phyloP scores from a whole-genome alignment of 306 rosid species.

The Begonia fuchsioides region DNA sequence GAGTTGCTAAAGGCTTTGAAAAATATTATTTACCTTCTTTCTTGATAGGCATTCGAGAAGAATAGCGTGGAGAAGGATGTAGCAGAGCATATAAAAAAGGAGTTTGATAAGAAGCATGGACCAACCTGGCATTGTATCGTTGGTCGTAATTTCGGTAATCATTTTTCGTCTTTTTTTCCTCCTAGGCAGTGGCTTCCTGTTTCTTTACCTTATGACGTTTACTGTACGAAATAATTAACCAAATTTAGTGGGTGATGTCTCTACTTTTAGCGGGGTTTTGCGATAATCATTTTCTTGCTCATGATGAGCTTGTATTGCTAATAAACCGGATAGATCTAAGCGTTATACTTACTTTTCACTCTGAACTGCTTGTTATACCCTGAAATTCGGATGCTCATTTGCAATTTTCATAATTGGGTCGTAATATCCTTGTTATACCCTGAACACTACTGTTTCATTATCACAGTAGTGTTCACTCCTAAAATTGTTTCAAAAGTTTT shows the following conservation, averaged over 20 bases:
- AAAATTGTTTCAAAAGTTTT: too few relatives aligned
- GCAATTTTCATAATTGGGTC: background rate
- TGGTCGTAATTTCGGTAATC: conserved; percentile 85
- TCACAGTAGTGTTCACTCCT: too few relatives aligned
- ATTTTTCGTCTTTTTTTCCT: conserved; percentile 3
- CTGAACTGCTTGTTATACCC: background rate
- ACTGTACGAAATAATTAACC: background rate
- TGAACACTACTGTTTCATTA: too few relatives aligned
- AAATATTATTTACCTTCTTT: background rate
- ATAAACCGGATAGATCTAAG: background rate
- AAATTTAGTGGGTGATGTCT: background rate
- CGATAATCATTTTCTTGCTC: background rate
- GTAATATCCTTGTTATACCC: too few relatives aligned
- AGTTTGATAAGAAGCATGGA: conserved; percentile 76
- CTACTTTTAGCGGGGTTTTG: background rate
- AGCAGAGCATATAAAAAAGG: conserved; percentile 86
- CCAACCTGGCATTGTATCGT: conserved; percentile 99
- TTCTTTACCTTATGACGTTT: background rate
- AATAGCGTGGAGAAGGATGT: conserved; percentile 77
- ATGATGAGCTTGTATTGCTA: background rate
- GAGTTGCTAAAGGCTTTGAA: background rate
- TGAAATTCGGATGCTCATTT: background rate
- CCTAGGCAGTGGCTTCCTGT: background rate
- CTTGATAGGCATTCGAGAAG: conserved; percentile 72
- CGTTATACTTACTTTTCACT: background rate